Conservation (phyloP, 2,329 filamentous ascomycete genomes). For the Penicillium griseofulvum region DNA sequence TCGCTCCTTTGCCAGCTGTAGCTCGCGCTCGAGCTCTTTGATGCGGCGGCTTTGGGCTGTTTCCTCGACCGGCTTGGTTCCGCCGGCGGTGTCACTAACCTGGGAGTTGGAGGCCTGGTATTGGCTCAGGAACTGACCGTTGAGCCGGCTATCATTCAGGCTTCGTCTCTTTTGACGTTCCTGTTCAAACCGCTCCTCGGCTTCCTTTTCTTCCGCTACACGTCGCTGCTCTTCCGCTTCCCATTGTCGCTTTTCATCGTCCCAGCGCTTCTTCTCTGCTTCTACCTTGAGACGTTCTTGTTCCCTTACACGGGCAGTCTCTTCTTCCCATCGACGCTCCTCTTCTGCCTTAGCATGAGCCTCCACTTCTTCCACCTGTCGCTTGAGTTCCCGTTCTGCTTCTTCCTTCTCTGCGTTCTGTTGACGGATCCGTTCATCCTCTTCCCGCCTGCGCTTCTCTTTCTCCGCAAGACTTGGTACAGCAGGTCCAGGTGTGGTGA, state of each 20-base stretch:
- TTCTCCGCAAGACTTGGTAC: constrained; percentile 84
- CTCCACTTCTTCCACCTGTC: constrained; percentile 53
- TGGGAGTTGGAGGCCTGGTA: constrained; percentile 77
- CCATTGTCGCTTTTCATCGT: constrained; percentile 65
- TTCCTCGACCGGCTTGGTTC: constrained; percentile 38
- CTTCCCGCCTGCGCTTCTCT: constrained; percentile 64
- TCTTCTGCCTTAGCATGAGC: constrained; percentile 45
- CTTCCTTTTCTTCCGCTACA: constrained; percentile 69
- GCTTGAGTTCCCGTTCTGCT: constrained; percentile 48
- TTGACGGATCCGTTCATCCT: constrained; percentile 52
- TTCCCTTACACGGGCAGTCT: constrained; percentile 51
- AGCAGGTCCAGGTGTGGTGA: constrained; percentile 74
- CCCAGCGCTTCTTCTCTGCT: constrained; percentile 47
- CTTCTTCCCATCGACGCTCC: constrained; percentile 48
- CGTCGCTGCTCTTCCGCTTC: constrained; percentile 71
- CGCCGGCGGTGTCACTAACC: constrained; percentile 38
- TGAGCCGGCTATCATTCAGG: constrained; percentile 65
- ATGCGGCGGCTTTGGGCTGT: constrained; percentile 66
- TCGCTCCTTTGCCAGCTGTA: constrained; percentile 65
- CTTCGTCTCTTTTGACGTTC: constrained; percentile 63
- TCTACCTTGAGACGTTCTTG: constrained; percentile 46
- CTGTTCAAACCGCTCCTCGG: constrained; percentile 64
- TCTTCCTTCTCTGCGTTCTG: constrained; percentile 49
- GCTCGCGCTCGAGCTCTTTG: constrained; percentile 72
- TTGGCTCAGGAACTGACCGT: constrained; percentile 81